Evolutionary conservation across 306 rosid genomes (phyloP).

Genomic region (Sphenostylis stenocarpa): DNA sequence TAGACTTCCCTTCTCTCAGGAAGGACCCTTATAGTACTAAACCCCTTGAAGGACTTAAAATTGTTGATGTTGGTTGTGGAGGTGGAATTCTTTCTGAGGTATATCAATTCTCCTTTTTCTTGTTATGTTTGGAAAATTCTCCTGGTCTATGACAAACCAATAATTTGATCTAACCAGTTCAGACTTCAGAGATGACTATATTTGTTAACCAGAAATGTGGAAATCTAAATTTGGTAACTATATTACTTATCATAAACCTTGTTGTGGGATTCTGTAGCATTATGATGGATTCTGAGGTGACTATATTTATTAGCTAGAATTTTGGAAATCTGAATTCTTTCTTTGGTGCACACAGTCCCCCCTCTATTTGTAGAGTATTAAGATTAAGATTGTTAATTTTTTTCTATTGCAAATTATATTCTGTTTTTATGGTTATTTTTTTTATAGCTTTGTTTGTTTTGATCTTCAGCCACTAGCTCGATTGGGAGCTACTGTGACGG

Average conservation of each 20-base stretch:
- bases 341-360: not conserved
- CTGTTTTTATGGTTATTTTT: constrained; percentile 21
- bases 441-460: constrained; percentile 9
- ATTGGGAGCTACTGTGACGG: constrained; percentile 89
- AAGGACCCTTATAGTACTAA: constrained; percentile 65
- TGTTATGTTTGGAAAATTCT: constrained; percentile 14
- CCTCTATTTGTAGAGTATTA: not conserved
- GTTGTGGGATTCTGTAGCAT: constrained; percentile 6
- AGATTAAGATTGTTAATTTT: not conserved
- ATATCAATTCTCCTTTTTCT: constrained; percentile 7
- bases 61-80: constrained; percentile 94
- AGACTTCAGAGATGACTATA: not conserved
- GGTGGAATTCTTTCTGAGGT: constrained; percentile 98
- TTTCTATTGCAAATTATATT: constrained; percentile 10
- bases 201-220: not conserved
- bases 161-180: not conserved
- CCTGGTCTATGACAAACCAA: not conserved
- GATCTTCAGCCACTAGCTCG: constrained; percentile 83
- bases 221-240: constrained; percentile 15
- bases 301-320: constrained; percentile 17
- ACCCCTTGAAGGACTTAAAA: constrained; percentile 85
- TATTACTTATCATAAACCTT: not conserved
- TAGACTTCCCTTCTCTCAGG: constrained; percentile 51
- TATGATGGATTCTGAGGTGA: constrained; percentile 6
- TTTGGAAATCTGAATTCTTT: constrained; percentile 24